Evolutionary conservation across 2,329 filamentous ascomycete species (phyloP).

Genomic region (Colletotrichum sp.): DNA sequence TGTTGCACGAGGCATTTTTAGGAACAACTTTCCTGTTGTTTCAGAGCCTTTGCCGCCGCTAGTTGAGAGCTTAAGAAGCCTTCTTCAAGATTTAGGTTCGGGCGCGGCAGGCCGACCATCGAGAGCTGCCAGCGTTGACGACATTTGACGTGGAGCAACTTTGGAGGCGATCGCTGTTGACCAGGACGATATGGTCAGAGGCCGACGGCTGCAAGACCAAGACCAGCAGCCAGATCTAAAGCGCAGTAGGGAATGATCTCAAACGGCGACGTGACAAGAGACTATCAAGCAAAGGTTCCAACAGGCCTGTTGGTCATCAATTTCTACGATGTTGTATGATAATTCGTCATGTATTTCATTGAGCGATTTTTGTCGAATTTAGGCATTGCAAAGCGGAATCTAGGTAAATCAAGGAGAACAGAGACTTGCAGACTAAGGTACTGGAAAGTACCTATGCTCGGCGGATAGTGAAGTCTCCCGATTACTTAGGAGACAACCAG

Average conservation of each 20-base stretch:
- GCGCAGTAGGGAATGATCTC: not conserved
- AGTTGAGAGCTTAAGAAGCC: slow-evolving; percentile 8
- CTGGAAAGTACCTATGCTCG: not conserved
- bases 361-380: not conserved
- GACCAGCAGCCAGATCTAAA: not conserved
- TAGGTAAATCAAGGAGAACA: not conserved
- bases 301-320: not conserved
- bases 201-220: not conserved
- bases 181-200: not conserved
- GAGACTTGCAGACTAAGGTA: not conserved
- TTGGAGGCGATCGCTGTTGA: not conserved
- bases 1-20: not conserved
- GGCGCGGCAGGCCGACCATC: slow-evolving; percentile 10
- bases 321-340: not conserved
- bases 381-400: not conserved
- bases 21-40: slow-evolving; percentile 17
- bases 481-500: not conserved
- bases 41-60: slow-evolving; percentile 12
- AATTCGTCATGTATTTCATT: not conserved
- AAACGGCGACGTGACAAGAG: not conserved
- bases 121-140: slow-evolving; percentile 7
- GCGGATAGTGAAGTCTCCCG: not conserved
- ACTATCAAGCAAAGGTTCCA: not conserved
- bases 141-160: not conserved
- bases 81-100: slow-evolving; percentile 12